Evolutionary conservation across 2,329 filamentous ascomycete genomes (phyloP), one percentile per base, ranked within the genome.

Genomic region (Metarhizium robertsii): DNA sequence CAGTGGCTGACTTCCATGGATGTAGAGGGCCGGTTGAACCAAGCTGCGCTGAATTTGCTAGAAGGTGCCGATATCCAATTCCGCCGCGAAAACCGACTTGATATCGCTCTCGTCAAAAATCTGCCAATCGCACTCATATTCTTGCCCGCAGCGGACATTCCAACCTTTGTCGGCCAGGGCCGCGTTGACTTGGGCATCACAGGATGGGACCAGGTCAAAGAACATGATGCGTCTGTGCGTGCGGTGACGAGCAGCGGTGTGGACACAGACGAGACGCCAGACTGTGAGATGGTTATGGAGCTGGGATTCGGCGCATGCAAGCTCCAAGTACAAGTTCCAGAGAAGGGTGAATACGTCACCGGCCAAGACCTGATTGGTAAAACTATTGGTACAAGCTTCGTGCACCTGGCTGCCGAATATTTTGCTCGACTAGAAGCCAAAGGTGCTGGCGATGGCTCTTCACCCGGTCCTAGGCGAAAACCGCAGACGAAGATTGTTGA

Each of bases 91-190:
- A 91, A 88, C 70, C 87, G 94, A 57, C 88, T 97, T 65, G 94
- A 99, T 71, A 96, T 99, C 67, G 94, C 94, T 16, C 86, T 99
- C 30, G 94, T 97, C 68, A 95, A 96, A 79, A 99, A 99, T 75
- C 84, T 94, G 32, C 90, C 89, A 40, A 90, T 99, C 65, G 94
- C 94, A 16, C 88, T 99, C 58, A 86, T 99, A 68, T 99, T 99
- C 78, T 87, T 99, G 30, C 94, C 94, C 34, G 94, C 92, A 42
- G 92, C 91, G 62, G 94, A 99, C 70, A 99, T 99, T 67, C 94
- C 94, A 5, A 96, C 91, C 43, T 97, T 97, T 68, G 92, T 99
- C 50, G 92, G 92, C 56, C 92, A 97, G 74, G 94, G 94, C 57
- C 86, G 87, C 59, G 90, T 96, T 50, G 92, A 96, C 67, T 79